Base-by-base conservation (phyloP, 2,329 filamentous ascomycete species). In the Corynespora cassiicola region DNA sequence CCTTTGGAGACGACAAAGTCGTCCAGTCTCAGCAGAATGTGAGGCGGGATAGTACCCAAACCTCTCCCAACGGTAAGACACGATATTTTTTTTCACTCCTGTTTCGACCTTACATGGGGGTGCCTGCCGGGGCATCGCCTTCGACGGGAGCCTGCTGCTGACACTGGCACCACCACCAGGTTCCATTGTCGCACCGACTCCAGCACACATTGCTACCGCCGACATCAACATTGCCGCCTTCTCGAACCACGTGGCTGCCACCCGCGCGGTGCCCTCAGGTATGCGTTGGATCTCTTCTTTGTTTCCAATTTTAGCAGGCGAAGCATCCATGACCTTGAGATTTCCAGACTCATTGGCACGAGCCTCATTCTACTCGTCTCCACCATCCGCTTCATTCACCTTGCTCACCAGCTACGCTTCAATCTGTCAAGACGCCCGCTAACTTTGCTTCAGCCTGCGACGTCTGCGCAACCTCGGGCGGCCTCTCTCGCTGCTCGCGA, bases 401-500 rank as follows among this genome's bases (percentile, higher is more conserved):
- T 10, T n/a, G n/a, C n/a, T 47, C 50, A 7, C 46, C 47, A 20
- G 50, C 54, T 11, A 45, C 54, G 16, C 45, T 51, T 9, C 46
- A 53, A 8, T 47, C 55, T 3, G 46, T 59, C 39, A 51, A 56
- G 27, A n/a, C n/a, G n/a, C n/a, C 31, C 16, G 32, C 28, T 16
- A 31, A 16, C n/a, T 17, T 29, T 30, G 28, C 29, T 7, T 31
- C 21, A 5, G 22, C 25, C n/a, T 48, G 40, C 20, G 18, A 36
- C 23, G 65, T 55, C 52, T 46, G 52, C 58, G 53, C 35, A 31
- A 59, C 58, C 41, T 45, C 57, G 7, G 42, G 54, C 45, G 39
- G 53, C 21, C 35, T 37, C 15, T 45, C 55, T 27, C 63, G 58
- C 33, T 80, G 77, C 54, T 69, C 71, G n/a, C 75, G 72, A 47